phyloP scores from a whole-genome alignment of 768 basidiomycete species.

The Mycena rebaudengoi region DNA sequence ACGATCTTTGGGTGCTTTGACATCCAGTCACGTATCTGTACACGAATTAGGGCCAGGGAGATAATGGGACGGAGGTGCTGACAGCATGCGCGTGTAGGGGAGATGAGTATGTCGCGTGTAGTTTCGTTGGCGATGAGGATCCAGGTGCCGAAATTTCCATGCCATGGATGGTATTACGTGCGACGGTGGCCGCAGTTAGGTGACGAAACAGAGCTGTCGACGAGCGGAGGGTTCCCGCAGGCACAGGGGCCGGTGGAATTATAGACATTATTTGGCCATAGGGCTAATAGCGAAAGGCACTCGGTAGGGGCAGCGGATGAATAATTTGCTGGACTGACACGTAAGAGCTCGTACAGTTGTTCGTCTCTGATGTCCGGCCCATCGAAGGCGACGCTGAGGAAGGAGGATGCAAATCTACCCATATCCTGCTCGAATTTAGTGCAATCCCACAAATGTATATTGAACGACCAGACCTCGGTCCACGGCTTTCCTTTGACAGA shows the following conservation, averaged over 20 bases:
- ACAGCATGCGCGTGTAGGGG: slow-evolving; percentile 33
- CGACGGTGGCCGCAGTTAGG: slow-evolving; percentile 76
- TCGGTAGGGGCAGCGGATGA: neutral
- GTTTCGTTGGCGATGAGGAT: slow-evolving; percentile 19
- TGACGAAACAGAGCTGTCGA: slow-evolving; percentile 69
- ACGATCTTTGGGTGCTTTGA: slow-evolving; percentile 87
- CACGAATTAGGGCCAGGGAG: neutral
- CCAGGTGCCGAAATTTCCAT: slow-evolving; percentile 43
- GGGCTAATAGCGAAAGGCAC: slow-evolving; percentile 61
- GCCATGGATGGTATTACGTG: slow-evolving; percentile 85
- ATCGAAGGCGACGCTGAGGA: slow-evolving; percentile 84
- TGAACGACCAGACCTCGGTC: slow-evolving; percentile 65
- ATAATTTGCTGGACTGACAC: slow-evolving; percentile 57
- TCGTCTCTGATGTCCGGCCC: slow-evolving; percentile 90
- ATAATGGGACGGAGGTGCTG: slow-evolving; percentile 61
- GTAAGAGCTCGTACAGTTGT: slow-evolving; percentile 75
- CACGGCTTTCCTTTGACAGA: slow-evolving; percentile 82
- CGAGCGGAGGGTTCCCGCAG: slow-evolving; percentile 73
- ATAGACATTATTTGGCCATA: slow-evolving; percentile 85
- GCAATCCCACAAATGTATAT: neutral
- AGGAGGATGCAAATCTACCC: slow-evolving; percentile 77
- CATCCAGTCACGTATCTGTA: slow-evolving; percentile 79
- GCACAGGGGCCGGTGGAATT: slow-evolving; percentile 61
- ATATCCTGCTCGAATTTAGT: slow-evolving; percentile 69
- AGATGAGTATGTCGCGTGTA: slow-evolving; percentile 8